Conservation (phyloP, 441 rosid species). For the Hypseocharis bilobata region DNA sequence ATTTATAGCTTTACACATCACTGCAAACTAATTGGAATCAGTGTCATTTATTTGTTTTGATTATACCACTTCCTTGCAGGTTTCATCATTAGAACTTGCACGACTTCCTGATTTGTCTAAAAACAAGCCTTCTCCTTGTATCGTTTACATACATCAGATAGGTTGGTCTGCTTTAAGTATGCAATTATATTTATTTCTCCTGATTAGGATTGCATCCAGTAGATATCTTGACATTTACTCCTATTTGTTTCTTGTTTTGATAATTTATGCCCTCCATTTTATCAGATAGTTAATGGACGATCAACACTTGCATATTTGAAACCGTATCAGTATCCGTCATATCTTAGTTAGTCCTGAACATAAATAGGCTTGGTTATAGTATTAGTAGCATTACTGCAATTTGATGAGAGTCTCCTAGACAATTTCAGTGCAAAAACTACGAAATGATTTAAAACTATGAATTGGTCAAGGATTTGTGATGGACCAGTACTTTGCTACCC, state of each 20-base stretch:
- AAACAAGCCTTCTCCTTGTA: constrained; percentile 50
- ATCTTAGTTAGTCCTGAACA: too few relatives aligned
- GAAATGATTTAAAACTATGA: background rate
- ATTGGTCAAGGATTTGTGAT: background rate
- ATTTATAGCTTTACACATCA: constrained; percentile 17
- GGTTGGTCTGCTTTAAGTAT: constrained; percentile 40
- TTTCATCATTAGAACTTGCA: constrained; percentile 59
- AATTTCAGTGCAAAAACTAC: background rate
- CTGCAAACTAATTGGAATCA: constrained; percentile 3
- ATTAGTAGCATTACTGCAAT: background rate
- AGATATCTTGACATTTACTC: background rate
- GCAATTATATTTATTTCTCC: background rate
- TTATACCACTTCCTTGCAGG: constrained; percentile 38
- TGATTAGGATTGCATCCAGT: constrained; percentile 2
- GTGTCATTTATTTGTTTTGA: constrained; percentile 14
- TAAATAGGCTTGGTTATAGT: too few relatives aligned
- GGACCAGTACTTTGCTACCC: background rate
- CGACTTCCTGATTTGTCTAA: constrained; percentile 51
- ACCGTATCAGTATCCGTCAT: background rate
- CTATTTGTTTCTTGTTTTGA: background rate
- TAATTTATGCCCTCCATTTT: background rate
- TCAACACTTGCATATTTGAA: background rate
- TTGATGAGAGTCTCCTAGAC: background rate
- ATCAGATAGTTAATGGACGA: background rate
- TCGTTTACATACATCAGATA: constrained; percentile 77